Evolutionary conservation across 1,284 basidiomycete genomes (phyloP).

Genomic region (Microbotryum saponariae): DNA sequence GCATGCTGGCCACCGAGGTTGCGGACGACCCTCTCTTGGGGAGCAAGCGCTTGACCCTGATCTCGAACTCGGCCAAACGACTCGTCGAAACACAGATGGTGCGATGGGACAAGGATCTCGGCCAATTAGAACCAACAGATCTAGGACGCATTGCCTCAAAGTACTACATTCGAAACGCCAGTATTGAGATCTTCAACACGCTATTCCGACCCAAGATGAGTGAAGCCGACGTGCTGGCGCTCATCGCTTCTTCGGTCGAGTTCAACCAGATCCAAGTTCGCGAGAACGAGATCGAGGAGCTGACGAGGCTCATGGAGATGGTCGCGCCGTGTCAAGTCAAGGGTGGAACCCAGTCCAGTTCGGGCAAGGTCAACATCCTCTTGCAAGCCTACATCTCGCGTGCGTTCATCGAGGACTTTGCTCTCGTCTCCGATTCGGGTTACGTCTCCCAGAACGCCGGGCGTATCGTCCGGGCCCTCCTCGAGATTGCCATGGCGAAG

Average conservation of each 20-base stretch:
- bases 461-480: conserved; percentile 82
- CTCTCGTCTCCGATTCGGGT: conserved; percentile 87
- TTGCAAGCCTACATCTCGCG: conserved; percentile 85
- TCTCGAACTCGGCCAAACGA: conserved; percentile 60
- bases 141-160: conserved; percentile 90
- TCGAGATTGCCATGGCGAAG: conserved; percentile 86
- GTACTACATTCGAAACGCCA: conserved; percentile 84
- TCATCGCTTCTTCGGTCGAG: conserved; percentile 89
- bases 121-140: conserved; percentile 68
- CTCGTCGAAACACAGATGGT: conserved; percentile 81
- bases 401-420: conserved; percentile 82
- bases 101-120: conserved; percentile 57
- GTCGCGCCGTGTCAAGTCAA: conserved; percentile 71
- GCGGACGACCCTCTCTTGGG: conserved; percentile 70
- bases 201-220: conserved; percentile 77
- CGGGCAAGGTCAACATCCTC: conserved; percentile 92
- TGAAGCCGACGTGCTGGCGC: conserved; percentile 81
- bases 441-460: conserved; percentile 80
- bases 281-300: conserved; percentile 79
- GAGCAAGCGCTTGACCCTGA: conserved; percentile 64
- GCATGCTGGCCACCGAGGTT: conserved; percentile 67
- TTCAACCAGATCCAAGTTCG: conserved; percentile 93
- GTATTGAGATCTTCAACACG: conserved; percentile 83
- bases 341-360: conserved; percentile 67
- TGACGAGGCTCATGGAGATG: conserved; percentile 61